Base-by-base conservation (phyloP, 2,329 filamentous ascomycete genomes). In the Venturia effusa region DNA sequence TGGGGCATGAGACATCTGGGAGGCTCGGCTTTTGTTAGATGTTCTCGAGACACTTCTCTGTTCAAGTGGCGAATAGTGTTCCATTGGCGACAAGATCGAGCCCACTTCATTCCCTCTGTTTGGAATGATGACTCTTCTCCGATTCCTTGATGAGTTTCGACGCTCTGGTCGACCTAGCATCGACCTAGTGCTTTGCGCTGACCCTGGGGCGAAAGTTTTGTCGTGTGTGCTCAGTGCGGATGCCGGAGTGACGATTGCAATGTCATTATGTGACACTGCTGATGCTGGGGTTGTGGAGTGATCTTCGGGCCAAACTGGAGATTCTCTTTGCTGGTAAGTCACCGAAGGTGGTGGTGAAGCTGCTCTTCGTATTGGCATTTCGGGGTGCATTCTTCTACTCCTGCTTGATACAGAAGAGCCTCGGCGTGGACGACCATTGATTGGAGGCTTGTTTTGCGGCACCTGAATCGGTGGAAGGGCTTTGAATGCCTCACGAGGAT, bases 381-480 rank as follows among this genome's bases (percentile, higher is more conserved):
- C 45, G 8, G 51, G 32, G 30, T 45, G 24, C 30, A 63, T 27
- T 34, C 51, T 34, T 57, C 61, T 55, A 30, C 45, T 63, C 30
- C 48, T 30, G 27, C 15, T 45, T 24, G 40, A 37, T 39, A 63
- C 30, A 27, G 61, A 63, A 24, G 61, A 63, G 15, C 45, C 51
- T 40, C 61, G 61, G 15, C 61, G 61, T 37, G 61, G 61, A 30
- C 61, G 61, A 51, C 39, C 43, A 13, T n/a, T 62, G 11, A 24
- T 51, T 27, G 61, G 59, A 17, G 61, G 61, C 48, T 24, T 51
- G 45, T 37, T 45, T 10, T 57, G 45, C 27, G 61, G 61, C 15
- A 59, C 61, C 41, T 63, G 61, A 19, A 63, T 63, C n/a, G 61
- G 61, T 27, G 61, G 61, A n/a, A 63, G 61, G 3, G 34, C 51